phyloP scores from a whole-genome alignment of 768 basidiomycete genomes.

The Thelephora ganbajun region DNA sequence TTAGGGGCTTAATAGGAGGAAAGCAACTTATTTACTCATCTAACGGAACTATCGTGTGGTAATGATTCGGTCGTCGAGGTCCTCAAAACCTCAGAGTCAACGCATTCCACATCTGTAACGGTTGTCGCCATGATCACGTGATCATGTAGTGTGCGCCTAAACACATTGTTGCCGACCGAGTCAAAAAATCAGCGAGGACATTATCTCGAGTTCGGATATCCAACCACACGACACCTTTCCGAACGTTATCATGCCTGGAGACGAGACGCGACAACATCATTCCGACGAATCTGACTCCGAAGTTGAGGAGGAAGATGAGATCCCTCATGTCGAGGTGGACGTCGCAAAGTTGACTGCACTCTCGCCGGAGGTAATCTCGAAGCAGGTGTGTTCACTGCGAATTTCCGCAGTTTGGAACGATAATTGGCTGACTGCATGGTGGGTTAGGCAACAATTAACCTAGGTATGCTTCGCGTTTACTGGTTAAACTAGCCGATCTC shows the following conservation, averaged over 20 bases:
- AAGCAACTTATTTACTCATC: no score
- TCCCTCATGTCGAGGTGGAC: constrained; percentile 69
- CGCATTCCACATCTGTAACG: no score
- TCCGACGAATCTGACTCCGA: constrained; percentile 55
- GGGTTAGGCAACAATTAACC: constrained; percentile 82
- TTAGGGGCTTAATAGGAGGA: no score
- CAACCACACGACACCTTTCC: no score
- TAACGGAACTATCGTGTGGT: no score
- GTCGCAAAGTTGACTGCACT: constrained; percentile 72
- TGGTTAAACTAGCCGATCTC: constrained; percentile 6
- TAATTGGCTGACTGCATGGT: constrained; percentile 1
- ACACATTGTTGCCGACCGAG: no score
- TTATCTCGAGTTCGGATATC: no score
- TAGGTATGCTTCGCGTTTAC: constrained; percentile 34
- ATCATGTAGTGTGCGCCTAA: no score
- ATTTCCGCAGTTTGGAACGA: neutral
- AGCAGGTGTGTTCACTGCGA: constrained; percentile 45
- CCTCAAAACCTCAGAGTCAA: no score
- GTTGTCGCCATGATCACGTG: no score
- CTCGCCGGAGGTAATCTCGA: constrained; percentile 82
- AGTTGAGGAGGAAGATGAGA: constrained; percentile 44
- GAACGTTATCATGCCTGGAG: constrained; percentile 38
- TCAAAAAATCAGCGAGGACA: no score
- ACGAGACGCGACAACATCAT: constrained; percentile 51
- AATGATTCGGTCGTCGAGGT: no score